A percentile compares a stretch with the other conserved stretches of the same genome.
phyloP scores from a whole-genome alignment of 2,329 filamentous ascomycete species.

The Fusarium continuum region DNA sequence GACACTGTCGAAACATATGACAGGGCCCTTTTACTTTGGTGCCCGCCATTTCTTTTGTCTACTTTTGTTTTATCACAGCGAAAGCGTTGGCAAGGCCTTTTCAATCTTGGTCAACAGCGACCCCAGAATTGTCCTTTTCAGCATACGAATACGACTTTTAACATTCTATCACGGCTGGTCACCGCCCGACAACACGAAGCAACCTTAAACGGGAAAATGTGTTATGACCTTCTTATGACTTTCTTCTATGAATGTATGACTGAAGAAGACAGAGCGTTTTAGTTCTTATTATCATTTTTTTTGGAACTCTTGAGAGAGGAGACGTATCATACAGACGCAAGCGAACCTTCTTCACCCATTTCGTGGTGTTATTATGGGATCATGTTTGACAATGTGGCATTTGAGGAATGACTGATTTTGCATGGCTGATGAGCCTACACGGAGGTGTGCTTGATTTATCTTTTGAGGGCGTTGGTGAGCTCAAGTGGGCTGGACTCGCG shows the following conservation, averaged over 20 bases:
- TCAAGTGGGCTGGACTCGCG: slow-evolving; percentile 45
- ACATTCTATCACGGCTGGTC: slow-evolving; percentile 48
- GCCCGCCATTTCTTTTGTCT: slow-evolving; percentile 45
- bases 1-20: slow-evolving; percentile 28
- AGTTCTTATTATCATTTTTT: slow-evolving; percentile 39
- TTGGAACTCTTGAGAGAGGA: slow-evolving; percentile 24
- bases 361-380: slow-evolving; percentile 43
- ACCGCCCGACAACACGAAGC: slow-evolving; percentile 47
- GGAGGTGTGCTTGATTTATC: slow-evolving; percentile 41
- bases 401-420: slow-evolving; percentile 42
- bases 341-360: slow-evolving; percentile 36
- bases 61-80: slow-evolving; percentile 52
- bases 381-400: slow-evolving; percentile 46
- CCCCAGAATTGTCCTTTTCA: slow-evolving; percentile 40
- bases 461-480: slow-evolving; percentile 44
- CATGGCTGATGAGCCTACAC: slow-evolving; percentile 41
- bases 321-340: slow-evolving; percentile 39
- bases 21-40: slow-evolving; percentile 5
- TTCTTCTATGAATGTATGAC: slow-evolving; percentile 55
- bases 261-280: slow-evolving; percentile 50
- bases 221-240: slow-evolving; percentile 52
- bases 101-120: slow-evolving; percentile 46
- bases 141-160: slow-evolving; percentile 40
- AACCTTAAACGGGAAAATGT: slow-evolving; percentile 48
- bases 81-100: slow-evolving; percentile 55